Evolutionary conservation across 345 rosid genomes (phyloP), one percentile per base, ranked within the genome.

Genomic region (Acer yangbiense): DNA sequence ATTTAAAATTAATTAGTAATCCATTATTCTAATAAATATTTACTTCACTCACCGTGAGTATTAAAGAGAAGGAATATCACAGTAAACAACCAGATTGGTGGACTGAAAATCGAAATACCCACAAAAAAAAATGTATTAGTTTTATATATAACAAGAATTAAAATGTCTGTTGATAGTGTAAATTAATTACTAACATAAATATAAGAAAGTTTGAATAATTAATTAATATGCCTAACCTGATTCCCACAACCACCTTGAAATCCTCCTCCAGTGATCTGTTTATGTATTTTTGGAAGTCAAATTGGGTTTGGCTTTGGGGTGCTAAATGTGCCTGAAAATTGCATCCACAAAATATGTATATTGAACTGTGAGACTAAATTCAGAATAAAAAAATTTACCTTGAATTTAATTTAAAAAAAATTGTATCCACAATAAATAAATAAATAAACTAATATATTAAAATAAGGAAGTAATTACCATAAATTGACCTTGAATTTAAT

Each of bases 181-280:
- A 32, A 35, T 35, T 35, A 35, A 35, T 16, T 16, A 6, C 2
- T 4, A 17, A 57, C 39, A 57, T 57, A 13, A 57, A 18, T 43
- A 43, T 8, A 43, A 43, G 46, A 43, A 43, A 43, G 7, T 43
- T 43, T 43, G 46, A 21, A 8, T n/a, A 18, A 21, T 6, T 67
- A 41, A 67, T 17, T 41, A 41, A 39, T 20, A 67, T 13, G 16
- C 3, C 21, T 68, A 73, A 94, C 98, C 92, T 91, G 77, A 94
- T 94, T 25, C 98, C 98, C 7, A 96, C 97, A 3, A 96, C 92
- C 35, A 83, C 93, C 81, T 89, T 92, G 83, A 96, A 94, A 76
- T 96, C 99, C 68, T 94, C 97, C 67, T 96, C 97, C 44, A 96
- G 85, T 68, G 98, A 94, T 82, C 98, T 88, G 7, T 89, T 89